Conservation (phyloP, 305 asterid genomes). For the Solanum hybrid region DNA sequence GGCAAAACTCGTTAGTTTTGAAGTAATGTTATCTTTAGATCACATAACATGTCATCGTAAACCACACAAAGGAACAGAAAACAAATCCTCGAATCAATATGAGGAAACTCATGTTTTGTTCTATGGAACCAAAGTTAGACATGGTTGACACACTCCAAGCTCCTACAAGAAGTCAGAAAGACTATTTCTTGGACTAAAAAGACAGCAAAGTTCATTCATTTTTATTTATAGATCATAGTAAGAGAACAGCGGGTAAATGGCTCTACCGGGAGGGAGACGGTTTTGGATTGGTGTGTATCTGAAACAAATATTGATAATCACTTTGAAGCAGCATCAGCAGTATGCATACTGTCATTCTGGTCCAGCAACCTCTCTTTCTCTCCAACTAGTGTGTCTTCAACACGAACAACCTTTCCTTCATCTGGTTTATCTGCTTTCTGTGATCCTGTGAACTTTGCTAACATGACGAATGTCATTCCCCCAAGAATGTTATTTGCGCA, state of each 20-base stretch:
- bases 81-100: background rate
- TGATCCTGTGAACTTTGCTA: slow-evolving; percentile 70
- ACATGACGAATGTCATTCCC: slow-evolving; percentile 53
- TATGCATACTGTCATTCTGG: slow-evolving; percentile 13
- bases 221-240: slow-evolving; percentile 2
- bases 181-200: background rate
- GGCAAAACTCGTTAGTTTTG: background rate
- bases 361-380: slow-evolving; percentile 33
- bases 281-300: background rate
- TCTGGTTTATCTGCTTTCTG: slow-evolving; percentile 41
- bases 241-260: background rate
- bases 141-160: background rate
- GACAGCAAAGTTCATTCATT: background rate
- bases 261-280: background rate
- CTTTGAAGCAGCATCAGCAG: slow-evolving; percentile 26
- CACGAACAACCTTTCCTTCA: slow-evolving; percentile 11
- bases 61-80: background rate
- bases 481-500: slow-evolving; percentile 66
- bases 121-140: background rate
- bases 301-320: slow-evolving; percentile 7
- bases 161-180: background rate
- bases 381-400: slow-evolving; percentile 15
- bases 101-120: background rate
- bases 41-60: background rate
- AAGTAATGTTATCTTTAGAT: background rate